Evolutionary conservation across 345 rosid species (phyloP).

Genomic region (Gossypium mustelinum): DNA sequence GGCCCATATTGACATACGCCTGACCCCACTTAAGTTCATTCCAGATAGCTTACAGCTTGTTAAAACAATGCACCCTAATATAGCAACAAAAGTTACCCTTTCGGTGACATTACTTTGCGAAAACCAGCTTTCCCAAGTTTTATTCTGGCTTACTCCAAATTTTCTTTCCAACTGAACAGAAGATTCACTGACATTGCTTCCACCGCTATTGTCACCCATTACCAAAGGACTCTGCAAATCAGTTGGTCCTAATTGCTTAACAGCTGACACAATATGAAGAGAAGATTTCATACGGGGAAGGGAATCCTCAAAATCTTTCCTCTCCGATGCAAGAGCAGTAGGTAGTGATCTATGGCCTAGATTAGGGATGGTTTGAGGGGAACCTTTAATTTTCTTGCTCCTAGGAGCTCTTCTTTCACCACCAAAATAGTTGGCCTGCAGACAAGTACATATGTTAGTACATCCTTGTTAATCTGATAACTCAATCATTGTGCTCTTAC

Average conservation of each 20-base stretch:
- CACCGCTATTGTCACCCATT: slow-evolving; percentile 38
- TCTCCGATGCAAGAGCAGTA: slow-evolving; percentile 35
- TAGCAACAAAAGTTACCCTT: slow-evolving; percentile 42
- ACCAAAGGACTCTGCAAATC: slow-evolving; percentile 48
- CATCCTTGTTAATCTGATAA: slow-evolving; percentile 7
- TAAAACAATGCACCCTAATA: slow-evolving; percentile 57
- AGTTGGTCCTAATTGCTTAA: slow-evolving; percentile 66
- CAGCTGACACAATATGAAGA: slow-evolving; percentile 62
- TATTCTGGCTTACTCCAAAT: slow-evolving; percentile 43
- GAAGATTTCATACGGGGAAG: slow-evolving; percentile 41
- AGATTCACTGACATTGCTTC: slow-evolving; percentile 38
- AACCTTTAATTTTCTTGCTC: slow-evolving; percentile 41
- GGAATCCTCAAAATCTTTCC: slow-evolving; percentile 42
- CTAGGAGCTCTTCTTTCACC: slow-evolving; percentile 51
- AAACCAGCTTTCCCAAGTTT: slow-evolving; percentile 55
- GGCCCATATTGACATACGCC: slow-evolving; percentile 33
- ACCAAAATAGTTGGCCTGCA: slow-evolving; percentile 62
- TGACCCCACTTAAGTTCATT: slow-evolving; percentile 33
- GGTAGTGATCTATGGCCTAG: slow-evolving; percentile 55
- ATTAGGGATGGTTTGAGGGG: slow-evolving; percentile 29
- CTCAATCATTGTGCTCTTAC: slow-evolving; percentile 37
- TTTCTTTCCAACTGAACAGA: slow-evolving; percentile 61
- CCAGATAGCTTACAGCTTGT: slow-evolving; percentile 44
- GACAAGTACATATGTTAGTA: slow-evolving; percentile 21
- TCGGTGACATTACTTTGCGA: slow-evolving; percentile 35